Base-by-base conservation (phyloP, 2,329 filamentous ascomycete species). In the Apiospora aurea region DNA sequence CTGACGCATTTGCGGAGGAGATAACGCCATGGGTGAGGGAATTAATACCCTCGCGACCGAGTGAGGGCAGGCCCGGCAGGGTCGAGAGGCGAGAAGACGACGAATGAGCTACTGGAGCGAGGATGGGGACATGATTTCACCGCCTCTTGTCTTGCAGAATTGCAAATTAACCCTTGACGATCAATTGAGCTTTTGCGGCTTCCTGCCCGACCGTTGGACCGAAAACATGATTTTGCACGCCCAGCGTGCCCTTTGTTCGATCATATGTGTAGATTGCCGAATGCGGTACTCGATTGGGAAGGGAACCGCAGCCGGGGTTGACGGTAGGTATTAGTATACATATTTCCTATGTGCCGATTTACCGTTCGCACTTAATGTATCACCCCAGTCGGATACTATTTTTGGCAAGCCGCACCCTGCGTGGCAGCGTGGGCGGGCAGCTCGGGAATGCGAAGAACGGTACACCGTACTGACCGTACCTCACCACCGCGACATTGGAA, bases 311-410 rank as follows among this genome's bases (percentile, higher is more conserved):
- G 18, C 57, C 57, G 57, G 57, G 34, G 57, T 41, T 64, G n/a
- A 41, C 21, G 34, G 47, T 24, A 26, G 44, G 44, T 10, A 49
- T n/a, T 10, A 49, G 18, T 49, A 49, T 41, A n/a, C 34, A 64
- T n/a, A 18, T 41, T 34, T 34, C n/a, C 34, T 41, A 10, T 34
- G 53, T 61, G 53, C 53, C 53, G 53, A 61, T 38, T 57, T 38
- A 61, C 53, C 53, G 53, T 61, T 61, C 53, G 26, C 53, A 61
- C 53, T 61, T 57, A 61, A 38, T 61, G 53, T 29, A 38, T 21
- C 57, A 64, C 57, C 57, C 57, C 57, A 64, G 57, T 64, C 57
- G 57, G 57, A 64, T 64, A 24, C 57, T 64, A 64, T 64, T 64
- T 64, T 64, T 64, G 57, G 34, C 57, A 64, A 41, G 57, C 57